These are phyloP conservation scores for Rhinocladiella mackenziei DNA, from an alignment of 2,329 filamentous ascomycete species.

Conservation along the genomic window DNA sequence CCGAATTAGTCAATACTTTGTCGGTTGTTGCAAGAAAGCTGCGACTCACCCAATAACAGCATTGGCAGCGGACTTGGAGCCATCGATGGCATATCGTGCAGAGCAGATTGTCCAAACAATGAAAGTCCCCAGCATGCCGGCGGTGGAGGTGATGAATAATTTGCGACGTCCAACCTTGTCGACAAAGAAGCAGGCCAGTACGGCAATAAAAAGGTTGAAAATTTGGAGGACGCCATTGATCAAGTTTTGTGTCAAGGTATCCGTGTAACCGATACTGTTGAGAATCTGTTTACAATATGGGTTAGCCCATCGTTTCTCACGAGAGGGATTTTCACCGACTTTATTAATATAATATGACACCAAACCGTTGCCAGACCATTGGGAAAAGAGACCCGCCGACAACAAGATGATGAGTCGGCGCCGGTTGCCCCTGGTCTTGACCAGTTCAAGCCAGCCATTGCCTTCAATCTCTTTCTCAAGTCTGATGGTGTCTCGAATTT, in stretches of 20 bases:
- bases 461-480: constrained; percentile 52
- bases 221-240: constrained; percentile 43
- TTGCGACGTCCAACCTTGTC: constrained; percentile 43
- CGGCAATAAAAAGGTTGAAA: constrained; percentile 38
- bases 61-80: constrained; percentile 34
- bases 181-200: constrained; percentile 39
- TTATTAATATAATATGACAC: constrained; percentile 41
- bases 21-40: background rate
- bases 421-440: constrained; percentile 56
- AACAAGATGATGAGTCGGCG: constrained; percentile 40
- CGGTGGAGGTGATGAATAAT: constrained; percentile 42
- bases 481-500: constrained; percentile 62
- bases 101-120: constrained; percentile 42
- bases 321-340: too few relatives aligned
- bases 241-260: constrained; percentile 37
- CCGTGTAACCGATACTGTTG: constrained; percentile 37
- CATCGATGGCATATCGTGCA: constrained; percentile 35
- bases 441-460: too few relatives aligned
- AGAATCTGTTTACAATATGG: too few relatives aligned
- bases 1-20: background rate
- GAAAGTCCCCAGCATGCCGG: constrained; percentile 45
- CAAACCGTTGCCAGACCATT: constrained; percentile 53
- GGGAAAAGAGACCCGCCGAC: constrained; percentile 53
- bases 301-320: too few relatives aligned
- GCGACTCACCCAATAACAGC: constrained; percentile 36